Evolutionary conservation across 768 basidiomycete genomes (phyloP).

Genomic region (Termitomyces sp.): DNA sequence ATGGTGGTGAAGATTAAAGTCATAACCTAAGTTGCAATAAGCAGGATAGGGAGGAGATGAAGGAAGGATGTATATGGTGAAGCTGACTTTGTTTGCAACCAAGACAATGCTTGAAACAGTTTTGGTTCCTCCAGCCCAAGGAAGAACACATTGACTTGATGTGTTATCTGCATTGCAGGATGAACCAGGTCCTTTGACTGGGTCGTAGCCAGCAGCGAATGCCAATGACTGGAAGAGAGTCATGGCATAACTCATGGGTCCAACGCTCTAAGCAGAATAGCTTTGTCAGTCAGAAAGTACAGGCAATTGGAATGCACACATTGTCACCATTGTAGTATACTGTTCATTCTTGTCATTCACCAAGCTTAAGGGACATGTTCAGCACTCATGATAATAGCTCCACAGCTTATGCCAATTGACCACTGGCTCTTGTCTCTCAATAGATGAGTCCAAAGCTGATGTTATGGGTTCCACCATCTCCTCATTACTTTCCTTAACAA

Average conservation of each 20-base stretch:
- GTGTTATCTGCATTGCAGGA: conserved; percentile 56
- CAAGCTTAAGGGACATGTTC: conserved; percentile 1
- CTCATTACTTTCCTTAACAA: neutral
- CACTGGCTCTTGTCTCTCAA: conserved; percentile 46
- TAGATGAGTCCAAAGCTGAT: neutral
- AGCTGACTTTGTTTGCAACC: conserved; percentile 72
- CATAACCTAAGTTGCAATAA: too few species aligned
- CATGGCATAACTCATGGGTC: too few species aligned
- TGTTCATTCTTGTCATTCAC: conserved; percentile 25
- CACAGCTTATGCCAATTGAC: conserved; percentile 75
- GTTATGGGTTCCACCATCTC: neutral
- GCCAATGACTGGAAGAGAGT: too few species aligned
- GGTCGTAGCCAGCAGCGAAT: conserved; percentile 72
- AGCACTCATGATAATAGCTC: conserved; percentile 70
- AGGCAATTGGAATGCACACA: conserved; percentile 39
- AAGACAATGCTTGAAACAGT: conserved; percentile 76
- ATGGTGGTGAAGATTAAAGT: too few species aligned
- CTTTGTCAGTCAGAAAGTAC: neutral
- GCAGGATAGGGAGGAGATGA: neutral
- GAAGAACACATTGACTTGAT: too few species aligned
- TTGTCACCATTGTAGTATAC: conserved; percentile 85
- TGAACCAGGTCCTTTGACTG: conserved; percentile 64
- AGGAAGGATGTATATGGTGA: conserved; percentile 46
- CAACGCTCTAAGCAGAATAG: conserved; percentile 51
- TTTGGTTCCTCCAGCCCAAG: too few species aligned